phyloP scores from a whole-genome alignment of 768 basidiomycete species.

The Chalciporus chontae region DNA sequence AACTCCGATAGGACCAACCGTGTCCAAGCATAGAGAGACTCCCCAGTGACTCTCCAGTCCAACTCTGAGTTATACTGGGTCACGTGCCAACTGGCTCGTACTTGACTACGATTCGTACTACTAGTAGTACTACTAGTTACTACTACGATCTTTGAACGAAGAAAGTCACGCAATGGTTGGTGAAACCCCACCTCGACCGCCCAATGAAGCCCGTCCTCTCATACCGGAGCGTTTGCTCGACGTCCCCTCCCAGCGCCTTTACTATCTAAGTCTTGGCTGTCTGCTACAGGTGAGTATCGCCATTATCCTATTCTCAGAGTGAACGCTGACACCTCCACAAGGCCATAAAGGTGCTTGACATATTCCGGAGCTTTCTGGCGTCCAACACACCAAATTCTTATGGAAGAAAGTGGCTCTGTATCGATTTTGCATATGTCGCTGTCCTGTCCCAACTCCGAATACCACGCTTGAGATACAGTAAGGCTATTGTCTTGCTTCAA shows the following conservation, averaged over 20 bases:
- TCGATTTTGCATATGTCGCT: slow-evolving; percentile 60
- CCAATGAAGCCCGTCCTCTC: slow-evolving; percentile 38
- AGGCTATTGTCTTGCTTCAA: slow-evolving; percentile 59
- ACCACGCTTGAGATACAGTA: slow-evolving; percentile 68
- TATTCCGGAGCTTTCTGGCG: slow-evolving; percentile 51
- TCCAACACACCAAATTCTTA: slow-evolving; percentile 38
- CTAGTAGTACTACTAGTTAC: no score
- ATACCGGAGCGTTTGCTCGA: slow-evolving; percentile 75
- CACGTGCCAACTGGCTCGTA: background rate
- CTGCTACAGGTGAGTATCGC: slow-evolving; percentile 65
- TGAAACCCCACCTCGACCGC: slow-evolving; percentile 3
- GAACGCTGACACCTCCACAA: slow-evolving; percentile 27
- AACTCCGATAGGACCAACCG: no score
- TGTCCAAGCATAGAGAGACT: no score
- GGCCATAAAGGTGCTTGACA: slow-evolving; percentile 76
- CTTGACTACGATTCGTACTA: no score
- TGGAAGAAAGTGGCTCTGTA: slow-evolving; percentile 68
- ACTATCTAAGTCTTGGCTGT: slow-evolving; percentile 70
- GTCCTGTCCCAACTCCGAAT: slow-evolving; percentile 63
- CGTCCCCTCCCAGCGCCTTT: slow-evolving; percentile 75
- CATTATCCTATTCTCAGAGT: no score
- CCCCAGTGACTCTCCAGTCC: no score
- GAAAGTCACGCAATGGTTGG: background rate
- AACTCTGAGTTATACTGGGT: no score
- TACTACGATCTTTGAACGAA: no score